Evolutionary conservation across 345 rosid species (phyloP).

Genomic region (Citrus trifoliata): DNA sequence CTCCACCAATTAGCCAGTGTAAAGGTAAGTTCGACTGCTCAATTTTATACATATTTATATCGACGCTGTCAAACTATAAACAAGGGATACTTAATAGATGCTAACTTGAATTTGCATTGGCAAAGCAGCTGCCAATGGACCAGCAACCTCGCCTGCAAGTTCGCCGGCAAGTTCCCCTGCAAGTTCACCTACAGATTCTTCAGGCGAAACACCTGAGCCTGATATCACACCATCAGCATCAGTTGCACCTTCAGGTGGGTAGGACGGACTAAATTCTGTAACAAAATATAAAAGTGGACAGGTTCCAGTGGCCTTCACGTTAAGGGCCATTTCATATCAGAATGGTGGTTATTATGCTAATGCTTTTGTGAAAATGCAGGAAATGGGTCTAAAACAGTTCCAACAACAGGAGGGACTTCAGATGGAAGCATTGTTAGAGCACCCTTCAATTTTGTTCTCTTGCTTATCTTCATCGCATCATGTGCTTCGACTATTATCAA

Average conservation of each 20-base stretch:
- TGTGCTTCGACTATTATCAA: constrained; percentile 26
- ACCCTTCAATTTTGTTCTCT: constrained; percentile 25
- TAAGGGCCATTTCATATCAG: neutral
- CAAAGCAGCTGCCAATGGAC: constrained; percentile 39
- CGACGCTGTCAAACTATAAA: neutral
- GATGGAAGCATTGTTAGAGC: constrained; percentile 30
- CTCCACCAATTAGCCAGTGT: constrained; percentile 60
- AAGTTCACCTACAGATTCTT: constrained; percentile 32
- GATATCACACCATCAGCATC: constrained; percentile 42
- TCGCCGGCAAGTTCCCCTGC: constrained; percentile 32
- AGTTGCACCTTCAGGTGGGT: constrained; percentile 41
- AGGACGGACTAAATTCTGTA: neutral
- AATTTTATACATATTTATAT: neutral
- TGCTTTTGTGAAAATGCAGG: constrained; percentile 19
- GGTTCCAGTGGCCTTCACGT: neutral
- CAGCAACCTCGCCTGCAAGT: constrained; percentile 24
- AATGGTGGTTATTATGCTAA: neutral
- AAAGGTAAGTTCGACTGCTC: constrained; percentile 31
- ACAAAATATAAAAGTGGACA: neutral
- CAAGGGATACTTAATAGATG: neutral
- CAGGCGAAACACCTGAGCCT: constrained; percentile 33
- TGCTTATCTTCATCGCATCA: constrained; percentile 25
- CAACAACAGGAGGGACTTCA: constrained; percentile 39
- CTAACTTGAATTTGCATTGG: constrained; percentile 4
- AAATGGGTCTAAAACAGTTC: constrained; percentile 44